A percentile compares a stretch with the other conserved stretches of the same genome.
These are phyloP conservation scores for Calycina marina DNA, from an alignment of 2,329 filamentous ascomycete species.

Conservation along the genomic window DNA sequence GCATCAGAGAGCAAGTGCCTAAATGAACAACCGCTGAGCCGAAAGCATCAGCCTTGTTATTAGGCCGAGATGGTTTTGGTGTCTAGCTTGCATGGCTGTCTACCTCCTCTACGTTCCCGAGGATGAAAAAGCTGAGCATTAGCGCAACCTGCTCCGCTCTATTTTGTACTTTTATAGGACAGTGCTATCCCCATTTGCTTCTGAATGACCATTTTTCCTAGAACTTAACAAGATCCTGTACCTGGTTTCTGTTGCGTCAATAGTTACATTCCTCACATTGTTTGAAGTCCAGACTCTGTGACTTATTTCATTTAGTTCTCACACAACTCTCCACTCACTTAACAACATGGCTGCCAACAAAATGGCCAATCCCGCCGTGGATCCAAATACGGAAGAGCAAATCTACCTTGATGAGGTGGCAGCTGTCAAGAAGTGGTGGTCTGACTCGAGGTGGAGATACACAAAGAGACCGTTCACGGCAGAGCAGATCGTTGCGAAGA, in stretches of 20 bases:
- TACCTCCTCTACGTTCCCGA: not conserved
- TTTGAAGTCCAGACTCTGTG: no score
- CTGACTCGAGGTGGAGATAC: constrained; percentile 76
- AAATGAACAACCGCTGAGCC: constrained; percentile 1
- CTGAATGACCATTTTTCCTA: not conserved
- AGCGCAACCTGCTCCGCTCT: not conserved
- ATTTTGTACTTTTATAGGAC: not conserved
- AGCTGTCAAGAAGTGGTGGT: constrained; percentile 90
- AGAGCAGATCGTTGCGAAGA: constrained; percentile 92
- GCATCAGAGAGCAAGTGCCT: no score
- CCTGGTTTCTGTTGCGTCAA: not conserved
- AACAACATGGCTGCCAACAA: constrained; percentile 26
- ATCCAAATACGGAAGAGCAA: constrained; percentile 41
- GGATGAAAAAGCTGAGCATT: not conserved
- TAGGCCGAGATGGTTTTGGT: not conserved
- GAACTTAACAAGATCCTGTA: not conserved
- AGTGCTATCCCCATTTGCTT: constrained; percentile 1
- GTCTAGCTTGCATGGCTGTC: not conserved
- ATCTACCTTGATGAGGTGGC: constrained; percentile 59
- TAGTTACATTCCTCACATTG: not conserved
- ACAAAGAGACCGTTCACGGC: constrained; percentile 89
- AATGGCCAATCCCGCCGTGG: constrained; percentile 43
- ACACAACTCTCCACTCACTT: constrained; percentile 8
- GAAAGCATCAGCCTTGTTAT: not conserved
- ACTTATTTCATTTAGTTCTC: not conserved